Evolutionary conservation across 2,329 filamentous ascomycete genomes (phyloP), one percentile per base, ranked within the genome.

Genomic region (Emmonsiellopsis sp.): DNA sequence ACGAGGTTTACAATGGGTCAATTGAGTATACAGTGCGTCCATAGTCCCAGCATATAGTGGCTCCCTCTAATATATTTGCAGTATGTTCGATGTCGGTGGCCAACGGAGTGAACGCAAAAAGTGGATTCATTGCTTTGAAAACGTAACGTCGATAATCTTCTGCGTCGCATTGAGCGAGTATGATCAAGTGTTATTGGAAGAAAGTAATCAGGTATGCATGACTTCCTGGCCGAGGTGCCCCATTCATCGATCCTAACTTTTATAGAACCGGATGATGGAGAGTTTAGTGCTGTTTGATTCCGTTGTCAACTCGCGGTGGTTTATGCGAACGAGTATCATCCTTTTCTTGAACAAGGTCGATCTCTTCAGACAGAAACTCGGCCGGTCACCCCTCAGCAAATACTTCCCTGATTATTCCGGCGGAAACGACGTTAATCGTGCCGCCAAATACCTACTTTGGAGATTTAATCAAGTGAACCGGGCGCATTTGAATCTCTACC

Each of bases 71-170:
- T 52, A 13, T 14, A 33, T 49, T 55, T 45, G 53, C 66, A 97
- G 92, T 75, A 98, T 98, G 93, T 98, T 98, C 68, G 93, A 98
- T 70, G 93, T 98, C 4, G 93, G 93, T 58, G 93, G 93, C 27
- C 93, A 98, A 73, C 80, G 93, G 67, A 97, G 92, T 70, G 93
- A 98, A 73, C 83, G 93, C 58, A 98, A 98, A 78, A 98, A 98
- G 76, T 98, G 93, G 93, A 98, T 98, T 67, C 93, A 98, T 74
- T 98, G 93, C 75, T 98, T 98, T 71, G 93, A 98, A 71, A 97
- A 97, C 64, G 93, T 98, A 64, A 98, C 93, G 43, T 97, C 93
- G 3, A 98, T 98, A 71, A 98, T 98, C 62, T 98, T 98, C 73
- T 98, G 93, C 67, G 93, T 98, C 57, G 93, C 93, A 13, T 75